Base-by-base conservation (phyloP, 1,284 basidiomycete species). In the Earliella scabrosa region DNA sequence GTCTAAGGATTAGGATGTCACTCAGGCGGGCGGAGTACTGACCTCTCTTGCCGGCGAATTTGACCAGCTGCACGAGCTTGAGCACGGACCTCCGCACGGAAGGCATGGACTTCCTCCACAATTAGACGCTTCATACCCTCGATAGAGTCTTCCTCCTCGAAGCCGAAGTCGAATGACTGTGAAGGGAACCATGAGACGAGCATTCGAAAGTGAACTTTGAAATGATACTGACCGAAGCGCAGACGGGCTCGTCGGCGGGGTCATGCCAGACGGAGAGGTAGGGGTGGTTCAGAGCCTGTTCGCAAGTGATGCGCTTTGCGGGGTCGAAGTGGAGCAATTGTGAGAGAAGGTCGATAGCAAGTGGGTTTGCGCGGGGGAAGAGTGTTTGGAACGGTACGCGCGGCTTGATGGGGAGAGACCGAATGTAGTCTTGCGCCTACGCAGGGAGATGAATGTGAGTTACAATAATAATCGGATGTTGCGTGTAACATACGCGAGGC, bases 51-150 rank as follows among this genome's bases (percentile, higher is more conserved):
- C 55, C 86, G 80, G 48, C 87, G 85, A 45, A 87, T 81, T 68
- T 88, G 86, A 14, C 82, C 83, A 13, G 85, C 73, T 1, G 84
- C 82, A 50, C 88, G 80, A n/a, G 88, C 87, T 63, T 91, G 90
- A 14, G 81, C 79, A 48, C 95, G 83, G 3, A 97, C 95, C 68
- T 95, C 88, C 18, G 86, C 81, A 31, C 95, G 84, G 83, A 97
- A 97, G n/a, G 80, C 74, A 59, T 87, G 88, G 35, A 98, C 96
- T 75, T 99, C 97, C 35, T 97, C 87, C 13, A 98, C 86, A 66
- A 99, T 99, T 67, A 99, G 76, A 63, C 85, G 85, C 75, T 97
- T 94, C 97, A 99, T 99, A 21, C 97, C 97, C 52, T 97, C 93
- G 57, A 96, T 95, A 50, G 89, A 88, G 63, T 99, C 97, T 73